A percentile compares a stretch with the other conserved stretches of the same genome.
phyloP scores from a whole-genome alignment of 2,329 filamentous ascomycete species.

The Gaeumannomyces tritici region DNA sequence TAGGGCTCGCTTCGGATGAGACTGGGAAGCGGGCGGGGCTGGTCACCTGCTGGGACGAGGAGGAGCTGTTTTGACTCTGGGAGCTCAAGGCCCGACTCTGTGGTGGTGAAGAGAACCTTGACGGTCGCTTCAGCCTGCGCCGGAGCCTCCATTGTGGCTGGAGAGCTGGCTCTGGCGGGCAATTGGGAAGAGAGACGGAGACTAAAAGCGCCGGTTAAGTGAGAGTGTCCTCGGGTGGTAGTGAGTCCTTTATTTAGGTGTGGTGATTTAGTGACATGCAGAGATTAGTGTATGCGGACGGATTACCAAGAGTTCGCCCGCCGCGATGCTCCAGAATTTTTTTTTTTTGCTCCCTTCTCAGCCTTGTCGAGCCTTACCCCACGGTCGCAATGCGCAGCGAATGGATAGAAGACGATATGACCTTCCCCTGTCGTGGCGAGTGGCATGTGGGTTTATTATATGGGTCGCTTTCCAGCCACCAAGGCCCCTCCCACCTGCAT shows the following conservation, averaged over 20 bases:
- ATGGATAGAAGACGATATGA: not conserved
- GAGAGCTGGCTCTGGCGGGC: not conserved
- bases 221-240: not conserved
- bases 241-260: not conserved
- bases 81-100: constrained; percentile 50
- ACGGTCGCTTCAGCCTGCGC: constrained; percentile 38
- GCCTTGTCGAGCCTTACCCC: constrained; percentile 10
- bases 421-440: not conserved
- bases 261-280: not conserved
- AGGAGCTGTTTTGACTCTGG: constrained; percentile 53
- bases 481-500: not conserved
- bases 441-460: no score
- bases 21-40: not conserved
- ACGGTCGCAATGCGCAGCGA: not conserved
- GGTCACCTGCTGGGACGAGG: constrained; percentile 49
- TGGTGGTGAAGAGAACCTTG: constrained; percentile 59
- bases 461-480: not conserved
- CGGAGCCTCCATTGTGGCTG: constrained; percentile 15
- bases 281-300: no score
- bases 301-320: not conserved
- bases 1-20: constrained; percentile 1
- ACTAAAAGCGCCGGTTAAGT: not conserved
- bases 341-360: constrained; percentile 8
- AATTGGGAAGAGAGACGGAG: not conserved
- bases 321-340: not conserved